A percentile compares a stretch with the other conserved stretches of the same genome.
Conservation (phyloP, 441 rosid species). For the Eugenia klotzschiana region DNA sequence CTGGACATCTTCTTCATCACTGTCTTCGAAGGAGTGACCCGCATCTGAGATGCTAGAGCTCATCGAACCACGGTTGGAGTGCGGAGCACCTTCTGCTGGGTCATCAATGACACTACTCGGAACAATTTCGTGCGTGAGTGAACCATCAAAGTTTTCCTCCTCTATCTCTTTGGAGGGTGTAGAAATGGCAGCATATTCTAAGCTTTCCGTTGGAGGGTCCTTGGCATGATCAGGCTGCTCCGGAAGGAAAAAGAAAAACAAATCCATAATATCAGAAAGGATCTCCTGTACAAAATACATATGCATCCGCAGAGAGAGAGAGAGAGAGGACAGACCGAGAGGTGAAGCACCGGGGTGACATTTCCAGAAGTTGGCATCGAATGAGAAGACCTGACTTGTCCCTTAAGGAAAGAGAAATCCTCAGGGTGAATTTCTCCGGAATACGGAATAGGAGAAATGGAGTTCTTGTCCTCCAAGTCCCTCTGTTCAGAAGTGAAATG, state of each 20-base stretch:
- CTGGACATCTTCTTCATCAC: constrained; percentile 33
- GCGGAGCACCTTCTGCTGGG: background rate
- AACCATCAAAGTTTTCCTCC: background rate
- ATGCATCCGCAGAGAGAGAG: background rate
- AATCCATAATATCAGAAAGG: background rate
- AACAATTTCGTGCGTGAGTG: background rate
- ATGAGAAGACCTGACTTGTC: background rate
- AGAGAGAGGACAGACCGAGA: background rate
- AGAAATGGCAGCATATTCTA: background rate
- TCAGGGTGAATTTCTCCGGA: constrained; percentile 1
- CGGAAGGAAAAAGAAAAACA: background rate
- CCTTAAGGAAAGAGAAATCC: constrained; percentile 7
- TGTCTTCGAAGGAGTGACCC: constrained; percentile 17
- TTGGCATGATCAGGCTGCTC: constrained; percentile 1
- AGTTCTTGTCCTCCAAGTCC: background rate
- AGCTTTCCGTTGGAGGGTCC: background rate
- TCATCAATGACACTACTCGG: background rate
- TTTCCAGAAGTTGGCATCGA: background rate
- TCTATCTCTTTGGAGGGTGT: background rate
- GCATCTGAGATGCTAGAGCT: constrained; percentile 26
- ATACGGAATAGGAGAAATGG: background rate
- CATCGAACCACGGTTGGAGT: constrained; percentile 7
- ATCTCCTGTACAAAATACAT: background rate
- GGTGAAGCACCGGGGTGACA: constrained; percentile 1
- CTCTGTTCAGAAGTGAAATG: background rate